Base-by-base conservation (phyloP, 176 grass and related monocot species). In the Triticum monococcum region DNA sequence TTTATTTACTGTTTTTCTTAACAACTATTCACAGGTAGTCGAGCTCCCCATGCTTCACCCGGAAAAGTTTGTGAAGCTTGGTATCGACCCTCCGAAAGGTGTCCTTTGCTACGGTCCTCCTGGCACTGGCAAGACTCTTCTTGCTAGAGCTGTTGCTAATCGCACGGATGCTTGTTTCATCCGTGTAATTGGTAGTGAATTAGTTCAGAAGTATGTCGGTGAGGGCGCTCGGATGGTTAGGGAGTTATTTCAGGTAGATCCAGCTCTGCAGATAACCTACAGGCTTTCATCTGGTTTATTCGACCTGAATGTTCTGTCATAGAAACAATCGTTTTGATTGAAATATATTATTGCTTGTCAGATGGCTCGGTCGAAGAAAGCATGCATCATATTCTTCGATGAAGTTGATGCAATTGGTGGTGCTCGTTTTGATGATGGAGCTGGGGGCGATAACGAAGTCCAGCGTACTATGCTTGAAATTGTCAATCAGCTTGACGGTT, bases 1-100 rank as follows among this genome's bases (percentile, higher is more conserved):
- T 72, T 69, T 65, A 23, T 83, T 80, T 77, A 66, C 32, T 50
- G 13, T 76, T 69, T 22, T n/a, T 7, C 4, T 86, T 56, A 43
- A 78, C 22, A 28, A 52, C 57, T 66, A 22, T 31, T 68, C n/a
- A 23, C 72, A 98, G 95, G 95, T 98, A 54, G 95, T 98, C 14
- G 95, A 98, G 75, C 89, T 98, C 70, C 95, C 95, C 54, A 98
- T 98, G 95, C 95, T 98, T 90, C 95, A 98, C 90, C 95, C 95
- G 28, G 95, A 98, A 75, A 98, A 98, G 83, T 98, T 98, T 87
- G 93, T 95, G 18, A 95, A 95, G 87, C 93, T 98, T 16, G 95
- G 95, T 66, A 95, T 98, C 77, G 95, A 98, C 36, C 95, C 95
- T 69, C 95, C 95, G 0, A 98, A 95, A 82, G 93, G 95, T 1